A percentile compares a stretch with the other conserved stretches of the same genome.
Conservation (phyloP, 2,329 filamentous ascomycete genomes). For the Aspergillus sp. region DNA sequence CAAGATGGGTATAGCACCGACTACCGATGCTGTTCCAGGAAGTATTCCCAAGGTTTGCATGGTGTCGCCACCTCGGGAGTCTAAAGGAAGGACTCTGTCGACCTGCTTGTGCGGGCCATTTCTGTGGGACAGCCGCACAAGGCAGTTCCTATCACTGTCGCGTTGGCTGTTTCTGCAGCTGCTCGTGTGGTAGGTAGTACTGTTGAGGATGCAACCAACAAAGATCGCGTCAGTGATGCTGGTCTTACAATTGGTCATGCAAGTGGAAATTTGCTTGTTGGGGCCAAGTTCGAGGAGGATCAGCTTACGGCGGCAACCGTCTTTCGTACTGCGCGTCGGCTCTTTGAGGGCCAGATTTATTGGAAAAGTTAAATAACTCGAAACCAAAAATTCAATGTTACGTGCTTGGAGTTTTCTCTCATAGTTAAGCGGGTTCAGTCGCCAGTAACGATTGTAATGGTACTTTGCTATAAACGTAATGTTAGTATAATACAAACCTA, state of each 20-base stretch:
- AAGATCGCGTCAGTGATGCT: neutral
- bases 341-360: neutral
- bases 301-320: neutral
- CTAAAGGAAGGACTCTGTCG: constrained; percentile 24
- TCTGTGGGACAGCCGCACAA: constrained; percentile 60
- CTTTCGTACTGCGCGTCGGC: neutral
- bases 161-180: neutral
- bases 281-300: neutral
- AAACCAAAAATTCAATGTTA: neutral
- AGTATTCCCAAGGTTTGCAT: constrained; percentile 65
- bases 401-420: neutral
- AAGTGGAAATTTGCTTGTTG: neutral
- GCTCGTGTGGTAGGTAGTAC: neutral
- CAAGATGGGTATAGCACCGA: constrained; percentile 61
- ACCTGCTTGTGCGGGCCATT: constrained; percentile 52
- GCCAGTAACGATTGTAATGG: too few species aligned
- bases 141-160: constrained; percentile 51
- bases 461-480: too few species aligned
- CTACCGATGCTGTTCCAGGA: constrained; percentile 51
- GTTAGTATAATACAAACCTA: too few species aligned
- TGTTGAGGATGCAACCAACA: neutral
- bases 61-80: constrained; percentile 41
- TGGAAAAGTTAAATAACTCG: neutral
- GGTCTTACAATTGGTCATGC: neutral
- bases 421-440: neutral